A percentile compares a stretch with the other conserved stretches of the same genome.
Evolutionary conservation across 2,329 filamentous ascomycete species (phyloP).

Genomic region (Penicillium griseofulvum): DNA sequence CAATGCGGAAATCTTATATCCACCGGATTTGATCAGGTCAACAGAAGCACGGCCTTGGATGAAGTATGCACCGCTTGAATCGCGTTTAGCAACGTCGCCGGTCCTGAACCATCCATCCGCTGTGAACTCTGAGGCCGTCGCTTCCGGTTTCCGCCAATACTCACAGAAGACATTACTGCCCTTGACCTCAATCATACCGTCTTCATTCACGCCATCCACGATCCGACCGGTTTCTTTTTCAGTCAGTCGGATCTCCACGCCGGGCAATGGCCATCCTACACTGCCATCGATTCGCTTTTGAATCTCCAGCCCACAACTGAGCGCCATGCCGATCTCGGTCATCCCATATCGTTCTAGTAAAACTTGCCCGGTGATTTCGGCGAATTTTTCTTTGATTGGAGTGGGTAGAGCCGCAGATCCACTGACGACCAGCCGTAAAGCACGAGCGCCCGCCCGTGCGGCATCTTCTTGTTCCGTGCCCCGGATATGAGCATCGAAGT

Average conservation of each 20-base stretch:
- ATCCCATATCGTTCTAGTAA: slow-evolving; percentile 52
- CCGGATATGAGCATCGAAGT: slow-evolving; percentile 42
- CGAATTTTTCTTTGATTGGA: slow-evolving; percentile 42
- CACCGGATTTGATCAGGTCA: slow-evolving; percentile 56
- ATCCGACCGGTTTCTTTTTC: slow-evolving; percentile 39
- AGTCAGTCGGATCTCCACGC: slow-evolving; percentile 48
- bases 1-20: slow-evolving; percentile 56
- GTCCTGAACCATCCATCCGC: slow-evolving; percentile 51
- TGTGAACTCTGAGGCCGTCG: slow-evolving; percentile 48
- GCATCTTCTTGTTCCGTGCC: slow-evolving; percentile 34
- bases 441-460: slow-evolving; percentile 33
- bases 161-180: slow-evolving; percentile 44
- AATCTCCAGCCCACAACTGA: slow-evolving; percentile 46
- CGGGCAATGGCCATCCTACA: slow-evolving; percentile 50
- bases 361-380: slow-evolving; percentile 42
- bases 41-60: slow-evolving; percentile 54
- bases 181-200: slow-evolving; percentile 46
- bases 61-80: slow-evolving; percentile 46
- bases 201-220: slow-evolving; percentile 33
- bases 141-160: slow-evolving; percentile 46
- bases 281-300: slow-evolving; percentile 46
- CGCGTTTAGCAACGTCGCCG: slow-evolving; percentile 44
- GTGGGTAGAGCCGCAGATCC: slow-evolving; percentile 46
- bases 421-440: slow-evolving; percentile 41
- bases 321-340: slow-evolving; percentile 51